These are phyloP conservation scores for Cyberlindnera mycetangii DNA, from an alignment of 805 yeast species.

Conservation along the genomic window DNA sequence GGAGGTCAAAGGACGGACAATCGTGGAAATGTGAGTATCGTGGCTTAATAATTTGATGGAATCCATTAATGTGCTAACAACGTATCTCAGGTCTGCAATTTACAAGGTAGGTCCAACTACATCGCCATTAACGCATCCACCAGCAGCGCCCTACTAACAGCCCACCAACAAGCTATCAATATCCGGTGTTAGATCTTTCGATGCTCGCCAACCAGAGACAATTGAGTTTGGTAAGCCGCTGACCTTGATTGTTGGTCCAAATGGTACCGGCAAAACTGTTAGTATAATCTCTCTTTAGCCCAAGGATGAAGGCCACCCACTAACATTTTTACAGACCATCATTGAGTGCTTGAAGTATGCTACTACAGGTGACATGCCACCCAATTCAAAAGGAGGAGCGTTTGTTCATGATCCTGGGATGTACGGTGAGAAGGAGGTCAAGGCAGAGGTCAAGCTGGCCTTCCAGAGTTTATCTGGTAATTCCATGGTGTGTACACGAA, in stretches of 20 bases:
- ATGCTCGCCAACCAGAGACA: conserved; percentile 77
- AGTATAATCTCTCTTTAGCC: conserved; percentile 17
- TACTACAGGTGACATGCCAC: conserved; percentile 95
- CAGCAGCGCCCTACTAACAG: conserved; percentile 5
- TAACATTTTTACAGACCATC: conserved; percentile 46
- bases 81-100: conserved; percentile 23
- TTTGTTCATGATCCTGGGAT: conserved; percentile 90
- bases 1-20: background rate
- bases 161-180: conserved; percentile 52
- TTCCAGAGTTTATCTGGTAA: conserved; percentile 70
- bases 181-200: conserved; percentile 89
- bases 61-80: background rate
- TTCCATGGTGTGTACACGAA: conserved; percentile 82
- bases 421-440: conserved; percentile 69
- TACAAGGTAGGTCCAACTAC: conserved; percentile 26
- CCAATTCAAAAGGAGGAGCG: conserved; percentile 94
- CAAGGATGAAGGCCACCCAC: no score
- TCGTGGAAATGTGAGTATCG: background rate
- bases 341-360: conserved; percentile 93
- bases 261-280: conserved; percentile 91
- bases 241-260: conserved; percentile 91
- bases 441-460: conserved; percentile 88
- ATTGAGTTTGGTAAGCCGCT: conserved; percentile 88
- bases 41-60: background rate
- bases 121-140: no score